Conservation (phyloP, 768 basidiomycete species). For the Amanita molliuscula region DNA sequence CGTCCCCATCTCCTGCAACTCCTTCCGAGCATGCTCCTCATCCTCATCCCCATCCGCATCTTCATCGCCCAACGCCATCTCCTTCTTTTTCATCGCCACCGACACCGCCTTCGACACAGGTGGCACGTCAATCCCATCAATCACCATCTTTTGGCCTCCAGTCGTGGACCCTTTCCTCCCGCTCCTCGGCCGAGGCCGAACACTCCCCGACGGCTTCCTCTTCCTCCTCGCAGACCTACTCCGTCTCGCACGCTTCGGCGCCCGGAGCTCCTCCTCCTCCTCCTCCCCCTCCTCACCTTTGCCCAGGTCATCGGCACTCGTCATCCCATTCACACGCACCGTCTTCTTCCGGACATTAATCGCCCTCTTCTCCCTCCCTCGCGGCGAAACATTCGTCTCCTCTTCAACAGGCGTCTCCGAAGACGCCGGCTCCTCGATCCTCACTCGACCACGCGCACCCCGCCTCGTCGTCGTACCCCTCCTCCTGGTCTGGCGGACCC, state of each 20-base stretch:
- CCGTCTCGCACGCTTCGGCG: background rate
- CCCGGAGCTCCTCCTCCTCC: background rate
- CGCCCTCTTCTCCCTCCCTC: background rate
- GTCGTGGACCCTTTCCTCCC: too few species aligned
- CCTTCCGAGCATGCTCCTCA: background rate
- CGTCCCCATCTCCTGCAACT: background rate
- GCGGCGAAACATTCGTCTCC: too few species aligned
- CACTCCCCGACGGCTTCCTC: background rate
- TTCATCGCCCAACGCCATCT: background rate
- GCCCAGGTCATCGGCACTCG: too few species aligned
- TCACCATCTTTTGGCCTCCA: background rate
- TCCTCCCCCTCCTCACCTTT: background rate
- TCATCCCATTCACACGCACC: background rate
- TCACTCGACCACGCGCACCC: background rate
- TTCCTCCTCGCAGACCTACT: background rate
- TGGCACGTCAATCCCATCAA: constrained; percentile 6
- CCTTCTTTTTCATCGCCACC: background rate
- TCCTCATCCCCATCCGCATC: constrained; percentile 7
- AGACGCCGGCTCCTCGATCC: too few species aligned
- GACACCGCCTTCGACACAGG: background rate
- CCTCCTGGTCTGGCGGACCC: background rate
- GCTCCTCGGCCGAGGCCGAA: background rate
- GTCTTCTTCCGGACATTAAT: background rate
- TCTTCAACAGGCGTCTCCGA: too few species aligned
- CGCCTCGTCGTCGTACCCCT: background rate